Evolutionary conservation across 495 filamentous ascomycete species (phyloP).

Genomic region (Niebla homalea): DNA sequence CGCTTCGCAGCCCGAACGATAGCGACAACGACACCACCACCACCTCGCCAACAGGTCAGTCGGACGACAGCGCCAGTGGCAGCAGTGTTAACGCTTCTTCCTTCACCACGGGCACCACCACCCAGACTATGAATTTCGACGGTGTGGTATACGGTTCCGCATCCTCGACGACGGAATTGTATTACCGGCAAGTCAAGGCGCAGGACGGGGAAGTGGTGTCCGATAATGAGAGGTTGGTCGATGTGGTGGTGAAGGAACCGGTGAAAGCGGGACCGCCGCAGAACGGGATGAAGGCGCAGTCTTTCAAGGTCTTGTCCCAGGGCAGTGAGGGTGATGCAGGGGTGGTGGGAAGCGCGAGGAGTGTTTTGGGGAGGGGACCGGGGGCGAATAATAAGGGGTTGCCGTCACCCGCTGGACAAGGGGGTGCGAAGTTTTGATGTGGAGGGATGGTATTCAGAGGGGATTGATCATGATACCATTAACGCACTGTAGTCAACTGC

Average conservation of each 20-base stretch:
- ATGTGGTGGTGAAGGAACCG: constrained; percentile 8
- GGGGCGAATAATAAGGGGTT: constrained; percentile 7
- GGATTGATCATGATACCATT: too few species aligned
- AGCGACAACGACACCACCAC: too few species aligned
- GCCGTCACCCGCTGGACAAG: neutral
- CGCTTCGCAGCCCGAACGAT: too few species aligned
- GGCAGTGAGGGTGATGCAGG: neutral
- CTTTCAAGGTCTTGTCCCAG: neutral
- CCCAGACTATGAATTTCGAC: constrained; percentile 40
- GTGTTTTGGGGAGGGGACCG: constrained; percentile 24
- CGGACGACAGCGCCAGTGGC: neutral
- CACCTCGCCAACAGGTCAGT: too few species aligned
- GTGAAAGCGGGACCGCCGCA: constrained; percentile 10
- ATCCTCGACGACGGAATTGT: constrained; percentile 24
- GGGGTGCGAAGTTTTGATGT: too few species aligned
- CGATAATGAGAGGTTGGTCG: neutral
- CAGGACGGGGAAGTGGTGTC: constrained; percentile 7
- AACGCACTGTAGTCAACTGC: too few species aligned
- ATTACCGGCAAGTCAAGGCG: constrained; percentile 37
- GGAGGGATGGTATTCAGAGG: too few species aligned
- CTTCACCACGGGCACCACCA: constrained; percentile 37
- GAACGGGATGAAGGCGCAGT: neutral
- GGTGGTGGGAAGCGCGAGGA: constrained; percentile 14
- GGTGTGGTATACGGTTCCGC: constrained; percentile 15
- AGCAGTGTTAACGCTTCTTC: constrained; percentile 13